Conservation (phyloP, 2,329 filamentous ascomycete species). For the Paracorniculantispora psalliotae region DNA sequence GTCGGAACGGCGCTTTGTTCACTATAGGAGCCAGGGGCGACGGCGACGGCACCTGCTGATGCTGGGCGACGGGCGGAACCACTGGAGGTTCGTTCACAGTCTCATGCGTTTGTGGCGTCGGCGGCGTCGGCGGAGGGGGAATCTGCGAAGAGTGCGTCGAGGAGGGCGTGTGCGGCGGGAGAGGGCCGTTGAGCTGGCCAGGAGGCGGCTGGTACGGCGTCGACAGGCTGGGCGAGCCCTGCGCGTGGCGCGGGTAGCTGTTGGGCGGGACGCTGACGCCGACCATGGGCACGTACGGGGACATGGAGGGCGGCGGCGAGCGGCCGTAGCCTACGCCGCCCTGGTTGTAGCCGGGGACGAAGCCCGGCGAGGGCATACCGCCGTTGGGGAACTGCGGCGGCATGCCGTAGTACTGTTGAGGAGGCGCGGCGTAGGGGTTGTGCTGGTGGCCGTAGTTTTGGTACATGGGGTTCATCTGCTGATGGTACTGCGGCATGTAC, state of each 20-base stretch:
- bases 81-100: slow-evolving; percentile 22
- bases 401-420: slow-evolving; percentile 46
- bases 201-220: slow-evolving; percentile 55
- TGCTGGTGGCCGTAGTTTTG: slow-evolving; percentile 44
- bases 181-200: slow-evolving; percentile 36
- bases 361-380: slow-evolving; percentile 40
- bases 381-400: slow-evolving; percentile 55
- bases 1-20: slow-evolving; percentile 33
- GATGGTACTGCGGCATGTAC: slow-evolving; percentile 29
- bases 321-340: slow-evolving; percentile 44
- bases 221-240: slow-evolving; percentile 49
- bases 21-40: background rate
- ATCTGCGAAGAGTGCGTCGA: slow-evolving; percentile 45
- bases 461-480: slow-evolving; percentile 46
- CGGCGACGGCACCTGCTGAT: slow-evolving; percentile 12
- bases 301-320: slow-evolving; percentile 48
- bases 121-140: slow-evolving; percentile 41
- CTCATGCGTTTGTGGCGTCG: slow-evolving; percentile 37
- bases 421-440: slow-evolving; percentile 42
- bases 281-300: slow-evolving; percentile 50
- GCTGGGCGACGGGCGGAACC: slow-evolving; percentile 13
- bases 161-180: slow-evolving; percentile 47
- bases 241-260: slow-evolving; percentile 46
- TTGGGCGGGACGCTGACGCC: slow-evolving; percentile 39
- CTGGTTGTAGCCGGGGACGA: slow-evolving; percentile 46